Conservation (phyloP, 768 basidiomycete species). For the Rhodotorula graminis region DNA sequence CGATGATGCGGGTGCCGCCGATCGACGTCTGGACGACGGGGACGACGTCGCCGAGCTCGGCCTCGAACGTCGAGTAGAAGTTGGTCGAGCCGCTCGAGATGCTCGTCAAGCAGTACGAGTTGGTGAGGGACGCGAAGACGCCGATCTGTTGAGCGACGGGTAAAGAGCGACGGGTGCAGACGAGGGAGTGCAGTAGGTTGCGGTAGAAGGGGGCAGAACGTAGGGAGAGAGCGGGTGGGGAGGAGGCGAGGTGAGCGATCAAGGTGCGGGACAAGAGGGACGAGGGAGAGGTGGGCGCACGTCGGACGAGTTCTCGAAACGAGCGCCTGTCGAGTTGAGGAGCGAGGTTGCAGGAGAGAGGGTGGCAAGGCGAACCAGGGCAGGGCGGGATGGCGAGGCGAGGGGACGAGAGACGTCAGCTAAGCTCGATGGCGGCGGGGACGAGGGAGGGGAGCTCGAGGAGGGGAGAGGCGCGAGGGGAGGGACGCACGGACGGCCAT, state of each 20-base stretch:
- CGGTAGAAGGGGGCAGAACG: not conserved
- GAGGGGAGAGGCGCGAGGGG: not conserved
- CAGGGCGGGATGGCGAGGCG: too few species aligned
- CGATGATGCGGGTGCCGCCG: conserved; percentile 87
- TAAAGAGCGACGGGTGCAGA: not conserved
- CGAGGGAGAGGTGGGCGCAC: conserved; percentile 4
- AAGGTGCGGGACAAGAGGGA: too few species aligned
- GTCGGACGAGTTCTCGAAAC: conserved; percentile 43
- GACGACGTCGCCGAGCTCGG: conserved; percentile 83
- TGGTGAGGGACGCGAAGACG: conserved; percentile 95
- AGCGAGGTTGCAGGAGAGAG: not conserved
- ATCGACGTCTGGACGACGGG: conserved; percentile 93
- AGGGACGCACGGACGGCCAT: conserved; percentile 63
- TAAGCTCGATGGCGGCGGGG: not conserved
- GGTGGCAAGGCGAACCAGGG: not conserved
- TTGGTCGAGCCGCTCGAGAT: conserved; percentile 84
- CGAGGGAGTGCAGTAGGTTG: not conserved
- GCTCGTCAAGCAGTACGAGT: conserved; percentile 87
- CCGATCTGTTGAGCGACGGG: conserved; percentile 78
- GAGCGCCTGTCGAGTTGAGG: conserved; percentile 26
- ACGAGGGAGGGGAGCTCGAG: not conserved
- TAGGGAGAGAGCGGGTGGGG: not conserved
- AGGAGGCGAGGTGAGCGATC: not conserved
- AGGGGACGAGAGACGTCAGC: not conserved
- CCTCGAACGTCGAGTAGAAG: conserved; percentile 96